phyloP scores from a whole-genome alignment of 495 filamentous ascomycete genomes.

The Trichocladium uniseriatum region DNA sequence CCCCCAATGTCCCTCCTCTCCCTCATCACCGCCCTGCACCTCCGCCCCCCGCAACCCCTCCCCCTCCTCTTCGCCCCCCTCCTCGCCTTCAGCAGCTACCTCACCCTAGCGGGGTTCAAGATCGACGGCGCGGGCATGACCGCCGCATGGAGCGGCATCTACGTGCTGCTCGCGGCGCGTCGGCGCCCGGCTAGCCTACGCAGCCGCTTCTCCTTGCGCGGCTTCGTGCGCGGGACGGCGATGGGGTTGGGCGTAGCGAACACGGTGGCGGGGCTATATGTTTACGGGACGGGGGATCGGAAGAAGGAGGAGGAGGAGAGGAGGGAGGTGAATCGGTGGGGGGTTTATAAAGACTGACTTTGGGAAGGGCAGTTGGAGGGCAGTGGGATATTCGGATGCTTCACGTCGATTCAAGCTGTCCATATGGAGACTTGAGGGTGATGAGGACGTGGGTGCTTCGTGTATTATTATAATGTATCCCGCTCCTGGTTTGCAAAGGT shows the following conservation, averaged over 20 bases:
- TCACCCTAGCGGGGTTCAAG: slow-evolving; percentile 68
- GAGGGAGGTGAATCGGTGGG: slow-evolving; percentile 40
- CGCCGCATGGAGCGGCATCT: slow-evolving; percentile 79
- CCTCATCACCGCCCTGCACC: slow-evolving; percentile 67
- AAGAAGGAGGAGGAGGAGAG: slow-evolving; percentile 38
- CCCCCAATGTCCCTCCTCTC: slow-evolving; percentile 71
- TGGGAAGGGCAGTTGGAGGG: no score
- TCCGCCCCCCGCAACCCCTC: slow-evolving; percentile 61
- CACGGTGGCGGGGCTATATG: slow-evolving; percentile 57
- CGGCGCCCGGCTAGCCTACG: slow-evolving; percentile 47
- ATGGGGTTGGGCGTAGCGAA: slow-evolving; percentile 65
- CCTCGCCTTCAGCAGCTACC: slow-evolving; percentile 78
- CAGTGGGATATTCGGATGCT: background rate
- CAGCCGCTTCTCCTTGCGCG: slow-evolving; percentile 45
- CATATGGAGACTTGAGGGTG: no score
- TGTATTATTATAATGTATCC: no score
- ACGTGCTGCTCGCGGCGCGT: slow-evolving; percentile 65
- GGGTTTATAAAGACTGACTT: slow-evolving; percentile 15
- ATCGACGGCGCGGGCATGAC: slow-evolving; percentile 75
- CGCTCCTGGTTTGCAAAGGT: background rate
- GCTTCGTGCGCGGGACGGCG: slow-evolving; percentile 59
- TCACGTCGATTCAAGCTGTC: no score
- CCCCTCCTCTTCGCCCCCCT: slow-evolving; percentile 76
- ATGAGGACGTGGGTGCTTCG: background rate
- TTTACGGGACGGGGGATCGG: slow-evolving; percentile 58